Percentiles rank a stretch among this genome's conserved stretches.
Conservation (phyloP, 768 basidiomycete species). For the Russula griseocarnosa region DNA sequence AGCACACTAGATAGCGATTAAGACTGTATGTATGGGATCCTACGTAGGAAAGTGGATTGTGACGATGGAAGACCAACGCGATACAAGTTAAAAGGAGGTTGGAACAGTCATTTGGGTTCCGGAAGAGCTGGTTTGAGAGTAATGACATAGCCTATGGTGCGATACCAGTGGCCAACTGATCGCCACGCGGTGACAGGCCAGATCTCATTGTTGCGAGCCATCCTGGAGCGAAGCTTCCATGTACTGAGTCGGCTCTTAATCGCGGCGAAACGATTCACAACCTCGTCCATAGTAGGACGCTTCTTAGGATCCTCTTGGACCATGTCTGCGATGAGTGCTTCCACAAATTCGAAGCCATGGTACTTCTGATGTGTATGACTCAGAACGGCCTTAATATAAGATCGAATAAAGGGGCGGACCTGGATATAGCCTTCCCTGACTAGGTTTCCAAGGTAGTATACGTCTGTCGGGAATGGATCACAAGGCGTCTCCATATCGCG, state of each 20-base stretch:
- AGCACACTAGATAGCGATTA: not conserved
- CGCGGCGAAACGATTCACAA: conserved; percentile 26
- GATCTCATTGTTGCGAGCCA: conserved; percentile 7
- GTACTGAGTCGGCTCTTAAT: not conserved
- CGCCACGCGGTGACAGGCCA: not conserved
- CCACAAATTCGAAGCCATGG: conserved; percentile 10
- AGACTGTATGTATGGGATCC: not conserved
- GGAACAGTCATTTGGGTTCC: not conserved
- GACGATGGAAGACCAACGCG: not conserved
- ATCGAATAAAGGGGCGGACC: not conserved
- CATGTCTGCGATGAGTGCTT: conserved; percentile 35
- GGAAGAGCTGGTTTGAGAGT: conserved; percentile 1
- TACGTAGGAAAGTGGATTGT: not conserved
- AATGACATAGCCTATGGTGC: conserved; percentile 7
- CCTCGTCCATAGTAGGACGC: conserved; percentile 37
- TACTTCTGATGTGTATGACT: not conserved
- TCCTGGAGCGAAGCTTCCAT: conserved; percentile 13
- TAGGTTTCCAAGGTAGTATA: conserved; percentile 22
- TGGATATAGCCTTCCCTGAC: not conserved
- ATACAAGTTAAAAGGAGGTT: not conserved
- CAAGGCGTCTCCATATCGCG: conserved; percentile 4
- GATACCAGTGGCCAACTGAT: not conserved
- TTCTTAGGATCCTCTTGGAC: conserved; percentile 34
- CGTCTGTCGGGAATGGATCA: conserved; percentile 23
- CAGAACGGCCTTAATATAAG: not conserved